Evolutionary conservation across 2,329 filamentous ascomycete species (phyloP), one percentile per base, ranked within the genome.

Genomic region (Aspergillus sclerotialis): DNA sequence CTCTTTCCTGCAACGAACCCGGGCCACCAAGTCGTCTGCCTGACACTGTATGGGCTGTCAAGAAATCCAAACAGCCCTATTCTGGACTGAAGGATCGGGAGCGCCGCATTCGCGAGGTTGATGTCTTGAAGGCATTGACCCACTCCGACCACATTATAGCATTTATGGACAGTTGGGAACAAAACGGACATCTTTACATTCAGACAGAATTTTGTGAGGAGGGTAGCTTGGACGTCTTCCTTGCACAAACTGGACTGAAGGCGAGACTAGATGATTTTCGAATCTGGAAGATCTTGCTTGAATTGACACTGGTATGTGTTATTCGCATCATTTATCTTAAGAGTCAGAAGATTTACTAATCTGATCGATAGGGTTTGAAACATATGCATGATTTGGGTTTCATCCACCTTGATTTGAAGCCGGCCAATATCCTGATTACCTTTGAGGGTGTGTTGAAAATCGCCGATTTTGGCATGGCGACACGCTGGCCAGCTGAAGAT

Each of bases 121-220:
- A 78, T 12, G 79, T 88, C 13, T 70, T 98, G 30, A 80, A 82
- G 51, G 73, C 78, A n/a, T 68, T 98, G 27, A 77, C 76, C 33
- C 78, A 84, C 38, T 80, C 82, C 36, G 87, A 94, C 52, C 89
- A 98, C 59, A 76, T 96, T 34, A 71, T 98, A 33, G 79, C 84
- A 43, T 84, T 90, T 47, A 71, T 88, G 35, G 80, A 93, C 50
- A 82, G 80, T 56, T 98, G 92, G 92, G 90, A 95, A 61, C 74
- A 83, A 40, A 78, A 85, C 46, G 76, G 76, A 37, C 80, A 90
- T 54, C 75, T 98, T 7, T 98, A 95, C 65, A 96, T 98, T 40
- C 90, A 96, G 66, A 96, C 90, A 0, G 92, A 98, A 55, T 96
- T 82, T 56, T 98, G 92, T 53, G 89, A 95, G 57, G 87, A 94